Evolutionary conservation across 345 rosid genomes (phyloP), one percentile per base, ranked within the genome.

Genomic region (Bruguiera parviflora): DNA sequence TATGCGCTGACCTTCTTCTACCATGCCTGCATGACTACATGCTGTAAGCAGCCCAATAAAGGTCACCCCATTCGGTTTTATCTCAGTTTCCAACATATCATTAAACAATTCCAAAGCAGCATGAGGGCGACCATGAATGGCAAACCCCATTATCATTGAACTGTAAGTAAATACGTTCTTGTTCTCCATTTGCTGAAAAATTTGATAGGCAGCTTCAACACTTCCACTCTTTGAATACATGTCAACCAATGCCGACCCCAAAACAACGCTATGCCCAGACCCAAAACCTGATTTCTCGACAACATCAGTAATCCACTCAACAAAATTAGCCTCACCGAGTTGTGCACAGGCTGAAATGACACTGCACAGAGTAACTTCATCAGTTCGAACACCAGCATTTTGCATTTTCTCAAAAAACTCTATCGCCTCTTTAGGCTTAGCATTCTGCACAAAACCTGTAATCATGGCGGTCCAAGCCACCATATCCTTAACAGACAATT

Each of bases 171-270:
- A 88, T 43, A 88, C 90, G 46, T 91, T 94, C 71, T 77, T 85
- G 63, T 76, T 78, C 51, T 79, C 76, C 89, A 88, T 84, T 16
- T 64, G 78, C 28, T 62, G 66, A 71, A 94, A 94, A 75, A 86
- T 82, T 65, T 73, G 75, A 21, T 69, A 78, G 0, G 98, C 98
- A 51, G 79, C 84, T 24, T 85, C 90, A 20, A 91, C 72, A 60
- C 65, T 81, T 22, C 96, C 98, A 11, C 97, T 89, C 77, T 94
- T 94, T 0, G 97, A 82, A 62, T 87, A 91, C 97, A 89, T 87
- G 46, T 94, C 96, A 27, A 91, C 81, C 78, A 94, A 80, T 0
- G 96, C 88, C 4, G 94, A 89, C 16, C 98, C 96, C 8, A 91
- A 75, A 59, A 89, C 73, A 57, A 94, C 89, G 32, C 72, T 71